phyloP scores from a whole-genome alignment of 768 basidiomycete species.

The Russula lepida region DNA sequence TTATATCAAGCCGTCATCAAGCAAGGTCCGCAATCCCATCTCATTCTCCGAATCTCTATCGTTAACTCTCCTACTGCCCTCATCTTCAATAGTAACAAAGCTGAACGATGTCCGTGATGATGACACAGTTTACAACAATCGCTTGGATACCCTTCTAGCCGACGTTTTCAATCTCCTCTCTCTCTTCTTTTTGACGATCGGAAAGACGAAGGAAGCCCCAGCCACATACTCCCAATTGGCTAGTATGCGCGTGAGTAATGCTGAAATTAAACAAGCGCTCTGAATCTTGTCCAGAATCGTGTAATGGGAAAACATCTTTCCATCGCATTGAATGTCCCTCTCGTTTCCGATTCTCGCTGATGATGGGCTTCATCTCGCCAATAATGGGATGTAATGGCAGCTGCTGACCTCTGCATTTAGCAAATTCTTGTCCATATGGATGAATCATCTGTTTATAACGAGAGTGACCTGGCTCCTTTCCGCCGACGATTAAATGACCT shows the following conservation, averaged over 20 bases:
- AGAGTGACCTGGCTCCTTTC: conserved; percentile 84
- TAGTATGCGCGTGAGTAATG: conserved; percentile 79
- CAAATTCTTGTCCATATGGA: conserved; percentile 95
- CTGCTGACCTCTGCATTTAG: conserved; percentile 33
- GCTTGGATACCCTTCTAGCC: conserved; percentile 89
- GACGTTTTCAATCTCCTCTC: conserved; percentile 95
- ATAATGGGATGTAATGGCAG: background rate
- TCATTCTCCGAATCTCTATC: background rate
- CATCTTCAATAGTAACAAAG: conserved; percentile 57
- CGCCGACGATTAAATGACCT: conserved; percentile 72
- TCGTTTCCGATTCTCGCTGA: background rate
- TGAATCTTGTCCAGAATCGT: conserved; percentile 4
- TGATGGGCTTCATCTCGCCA: background rate
- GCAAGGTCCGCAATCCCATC: conserved; percentile 53
- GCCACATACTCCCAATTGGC: conserved; percentile 95
- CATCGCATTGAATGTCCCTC: background rate
- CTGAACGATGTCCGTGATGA: conserved; percentile 87
- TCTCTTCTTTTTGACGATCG: conserved; percentile 96
- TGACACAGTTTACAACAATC: conserved; percentile 66
- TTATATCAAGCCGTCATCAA: conserved; percentile 92
- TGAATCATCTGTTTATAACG: conserved; percentile 91
- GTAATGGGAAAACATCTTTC: background rate
- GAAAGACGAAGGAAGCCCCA: conserved; percentile 89
- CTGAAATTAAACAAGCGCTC: background rate
- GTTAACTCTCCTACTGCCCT: background rate